phyloP scores from a whole-genome alignment of 108 stramenopile genomes.

The Halocafeteria seosinensis region DNA sequence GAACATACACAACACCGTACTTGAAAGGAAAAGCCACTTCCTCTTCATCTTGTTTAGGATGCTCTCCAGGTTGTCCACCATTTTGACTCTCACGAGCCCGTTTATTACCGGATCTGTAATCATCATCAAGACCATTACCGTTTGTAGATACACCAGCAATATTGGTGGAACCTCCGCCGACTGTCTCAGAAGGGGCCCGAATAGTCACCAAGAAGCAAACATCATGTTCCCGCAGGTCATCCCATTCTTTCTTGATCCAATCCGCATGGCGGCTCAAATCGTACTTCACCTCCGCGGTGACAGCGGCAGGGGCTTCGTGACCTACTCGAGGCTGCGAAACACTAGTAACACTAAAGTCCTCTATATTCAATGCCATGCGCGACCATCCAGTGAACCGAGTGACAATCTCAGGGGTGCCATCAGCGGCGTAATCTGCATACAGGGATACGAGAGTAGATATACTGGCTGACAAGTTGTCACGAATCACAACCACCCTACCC shows the following conservation, averaged over 20 bases:
- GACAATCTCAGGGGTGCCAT: not conserved
- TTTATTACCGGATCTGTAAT: not conserved
- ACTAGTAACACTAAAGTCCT: constrained; percentile 34
- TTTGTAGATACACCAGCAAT: not conserved
- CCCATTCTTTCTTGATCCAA: constrained; percentile 69
- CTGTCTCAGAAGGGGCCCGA: not conserved
- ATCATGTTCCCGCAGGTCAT: constrained; percentile 65
- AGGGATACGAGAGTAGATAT: too few species aligned
- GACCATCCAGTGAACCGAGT: constrained; percentile 31
- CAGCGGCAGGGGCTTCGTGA: constrained; percentile 48
- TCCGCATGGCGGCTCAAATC: constrained; percentile 59
- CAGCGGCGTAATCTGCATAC: not conserved
- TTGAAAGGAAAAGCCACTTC: constrained; percentile 54
- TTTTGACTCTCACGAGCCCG: too few species aligned
- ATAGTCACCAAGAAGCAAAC: constrained; percentile 60
- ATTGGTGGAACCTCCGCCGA: not conserved
- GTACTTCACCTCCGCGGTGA: constrained; percentile 52
- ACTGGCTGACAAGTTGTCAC: too few species aligned
- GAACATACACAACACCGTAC: constrained; percentile 50
- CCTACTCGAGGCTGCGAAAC: constrained; percentile 66
- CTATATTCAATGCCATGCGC: constrained; percentile 25
- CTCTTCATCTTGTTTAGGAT: constrained; percentile 59
- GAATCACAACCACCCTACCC: too few species aligned
- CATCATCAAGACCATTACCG: too few species aligned
- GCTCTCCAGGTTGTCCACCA: too few species aligned